These are phyloP conservation scores for Penstemon eatonii DNA, from an alignment of 257 asterid genomes.

Conservation along the genomic window DNA sequence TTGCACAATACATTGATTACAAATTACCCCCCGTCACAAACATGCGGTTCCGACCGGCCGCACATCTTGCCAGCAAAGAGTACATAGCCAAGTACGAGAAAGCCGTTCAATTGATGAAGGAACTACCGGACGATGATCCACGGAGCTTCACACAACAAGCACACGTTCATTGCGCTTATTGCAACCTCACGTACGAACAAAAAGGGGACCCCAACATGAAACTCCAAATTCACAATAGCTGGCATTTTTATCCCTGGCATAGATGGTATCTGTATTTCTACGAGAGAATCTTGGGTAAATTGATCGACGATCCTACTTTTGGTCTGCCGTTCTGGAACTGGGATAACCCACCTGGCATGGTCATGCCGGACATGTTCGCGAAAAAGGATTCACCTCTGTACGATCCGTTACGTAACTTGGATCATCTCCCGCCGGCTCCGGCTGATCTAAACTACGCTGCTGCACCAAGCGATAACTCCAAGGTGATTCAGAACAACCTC, in stretches of 20 bases:
- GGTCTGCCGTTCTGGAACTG: neutral
- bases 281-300: slow-evolving; percentile 34
- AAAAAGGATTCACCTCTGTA: slow-evolving; percentile 9
- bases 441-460: slow-evolving; percentile 23
- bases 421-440: slow-evolving; percentile 1
- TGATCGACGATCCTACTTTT: slow-evolving; percentile 26
- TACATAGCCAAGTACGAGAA: slow-evolving; percentile 32
- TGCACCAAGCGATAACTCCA: neutral
- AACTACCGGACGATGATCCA: slow-evolving; percentile 42
- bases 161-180: slow-evolving; percentile 39
- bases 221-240: slow-evolving; percentile 25
- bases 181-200: slow-evolving; percentile 29
- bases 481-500: slow-evolving; percentile 15
- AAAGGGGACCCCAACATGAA: slow-evolving; percentile 1
- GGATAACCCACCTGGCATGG: slow-evolving; percentile 27
- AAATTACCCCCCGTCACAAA: slow-evolving; percentile 25
- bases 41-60: slow-evolving; percentile 38
- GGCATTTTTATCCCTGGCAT: slow-evolving; percentile 32
- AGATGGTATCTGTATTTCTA: slow-evolving; percentile 38
- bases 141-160: slow-evolving; percentile 40
- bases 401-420: slow-evolving; percentile 23
- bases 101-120: slow-evolving; percentile 40
- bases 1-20: slow-evolving; percentile 32
- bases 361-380: slow-evolving; percentile 22
- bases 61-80: slow-evolving; percentile 34